Conservation (phyloP, 2,329 filamentous ascomycete genomes). For the Colletotrichum camelliae region DNA sequence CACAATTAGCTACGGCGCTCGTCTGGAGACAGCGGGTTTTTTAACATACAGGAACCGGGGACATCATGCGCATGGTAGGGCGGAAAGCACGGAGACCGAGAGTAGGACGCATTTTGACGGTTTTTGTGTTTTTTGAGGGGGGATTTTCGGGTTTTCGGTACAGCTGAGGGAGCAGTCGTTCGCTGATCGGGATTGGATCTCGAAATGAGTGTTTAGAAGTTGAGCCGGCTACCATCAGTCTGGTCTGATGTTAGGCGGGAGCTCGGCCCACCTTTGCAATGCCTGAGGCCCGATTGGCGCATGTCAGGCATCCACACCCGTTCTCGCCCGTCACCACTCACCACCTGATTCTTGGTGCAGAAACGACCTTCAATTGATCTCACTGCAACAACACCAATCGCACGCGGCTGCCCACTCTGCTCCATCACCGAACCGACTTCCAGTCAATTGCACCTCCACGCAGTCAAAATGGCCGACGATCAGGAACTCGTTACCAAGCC, state of each 20-base stretch:
- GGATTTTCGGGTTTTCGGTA: constrained; percentile 16
- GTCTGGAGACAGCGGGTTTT: constrained; percentile 6
- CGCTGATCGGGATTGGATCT: constrained; percentile 33
- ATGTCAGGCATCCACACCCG: constrained; percentile 19
- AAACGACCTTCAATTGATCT: constrained; percentile 26
- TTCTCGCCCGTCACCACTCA: constrained; percentile 37
- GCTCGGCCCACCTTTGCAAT: constrained; percentile 19
- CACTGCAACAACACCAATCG: constrained; percentile 35
- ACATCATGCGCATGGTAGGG: constrained; percentile 70
- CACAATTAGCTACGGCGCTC: constrained; percentile 34
- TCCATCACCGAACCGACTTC: constrained; percentile 31
- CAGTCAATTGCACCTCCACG: constrained; percentile 32
- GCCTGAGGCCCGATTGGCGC: constrained; percentile 37
- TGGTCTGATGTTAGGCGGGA: constrained; percentile 19
- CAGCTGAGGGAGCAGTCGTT: constrained; percentile 16
- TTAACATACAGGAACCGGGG: constrained; percentile 73
- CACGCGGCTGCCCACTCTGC: constrained; percentile 42
- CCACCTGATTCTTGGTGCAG: constrained; percentile 44
- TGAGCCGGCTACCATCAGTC: constrained; percentile 11
- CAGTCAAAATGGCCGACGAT: constrained; percentile 86
- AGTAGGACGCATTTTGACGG: constrained; percentile 68
- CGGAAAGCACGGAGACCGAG: constrained; percentile 70
- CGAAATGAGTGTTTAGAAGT: constrained; percentile 22
- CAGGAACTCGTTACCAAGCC: constrained; percentile 88
- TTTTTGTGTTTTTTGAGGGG: constrained; percentile 9